Base-by-base conservation (phyloP, 305 asterid species). In the Solanum hybrid region DNA sequence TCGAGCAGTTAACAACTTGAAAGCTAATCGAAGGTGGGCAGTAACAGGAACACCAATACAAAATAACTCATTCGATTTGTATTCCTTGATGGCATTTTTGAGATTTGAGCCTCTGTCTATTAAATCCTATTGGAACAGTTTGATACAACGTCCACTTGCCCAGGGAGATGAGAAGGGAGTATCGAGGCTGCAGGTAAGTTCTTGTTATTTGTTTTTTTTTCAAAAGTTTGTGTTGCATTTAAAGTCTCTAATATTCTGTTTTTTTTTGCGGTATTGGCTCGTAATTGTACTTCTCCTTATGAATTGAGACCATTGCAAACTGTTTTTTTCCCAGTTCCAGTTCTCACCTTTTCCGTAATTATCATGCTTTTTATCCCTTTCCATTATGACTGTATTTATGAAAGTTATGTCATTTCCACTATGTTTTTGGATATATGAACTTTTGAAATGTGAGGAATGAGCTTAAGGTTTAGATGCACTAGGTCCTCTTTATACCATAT, bases 21-120 rank as follows among this genome's bases (percentile, higher is more conserved):
- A 92, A 24, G 94, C 98, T 7, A 95, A 91, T 92, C 93, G 98
- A 88, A 93, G 99, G 89, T 97, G 99, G 99, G 95, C 97, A 85
- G 96, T 97, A 79, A 95, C 97, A 12, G 99, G 99, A 86, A 96
- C 99, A 71, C 99, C 99, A 17, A 92, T 96, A 89, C 99, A 96
- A 87, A 97, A 97, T 89, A 91, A 89, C 93, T 95, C 98, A 12
- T 93, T 90, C 35, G 99, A 97, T 93, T 91, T 97, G 92, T 96
- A 93, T 90, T 94, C 99, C 14, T 91, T 97, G 86, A 93, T 97
- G 94, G 91, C 98, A 4, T 97, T 97, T 92, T 91, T 97, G 92
- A 94, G 93, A 92, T 93, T 97, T 87, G 99, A 97, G 91, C 99
- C 99, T 37, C 94, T 97, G 89, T 97, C 98, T 14, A 89, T 92